A percentile compares a stretch with the other conserved stretches of the same genome.
These are phyloP conservation scores for Cladorrhinum sp. DNA, from an alignment of 2,329 filamentous ascomycete genomes.

Conservation along the genomic window DNA sequence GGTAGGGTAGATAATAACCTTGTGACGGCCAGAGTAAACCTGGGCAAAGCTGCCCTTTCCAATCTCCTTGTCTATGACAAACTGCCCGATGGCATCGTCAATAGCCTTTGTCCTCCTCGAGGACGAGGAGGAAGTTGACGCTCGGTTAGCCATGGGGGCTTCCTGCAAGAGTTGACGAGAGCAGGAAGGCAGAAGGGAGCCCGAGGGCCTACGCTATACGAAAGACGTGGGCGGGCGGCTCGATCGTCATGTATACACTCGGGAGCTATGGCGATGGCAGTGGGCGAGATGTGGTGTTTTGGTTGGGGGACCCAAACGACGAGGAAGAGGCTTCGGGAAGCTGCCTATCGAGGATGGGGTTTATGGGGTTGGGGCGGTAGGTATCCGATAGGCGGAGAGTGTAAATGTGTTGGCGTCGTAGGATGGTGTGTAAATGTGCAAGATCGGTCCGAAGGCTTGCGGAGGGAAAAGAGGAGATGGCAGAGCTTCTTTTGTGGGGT, in stretches of 20 bases:
- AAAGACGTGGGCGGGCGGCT: slow-evolving; percentile 28
- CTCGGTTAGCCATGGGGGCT: slow-evolving; percentile 30
- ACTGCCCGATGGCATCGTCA: slow-evolving; percentile 63
- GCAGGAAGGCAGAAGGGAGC: slow-evolving; percentile 30
- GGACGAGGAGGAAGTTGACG: slow-evolving; percentile 26
- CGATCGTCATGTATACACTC: slow-evolving; percentile 33
- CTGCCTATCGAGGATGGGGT: slow-evolving; percentile 5
- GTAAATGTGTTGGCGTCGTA: not conserved
- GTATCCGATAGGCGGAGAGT: slow-evolving; percentile 24
- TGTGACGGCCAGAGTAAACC: slow-evolving; percentile 83
- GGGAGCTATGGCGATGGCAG: slow-evolving; percentile 18
- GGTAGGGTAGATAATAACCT: slow-evolving; percentile 54
- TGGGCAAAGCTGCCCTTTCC: slow-evolving; percentile 97
- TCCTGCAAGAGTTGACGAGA: slow-evolving; percentile 27
- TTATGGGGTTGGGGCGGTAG: slow-evolving; percentile 20
- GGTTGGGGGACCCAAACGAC: not conserved
- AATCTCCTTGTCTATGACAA: slow-evolving; percentile 82
- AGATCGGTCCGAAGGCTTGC: slow-evolving; percentile 16
- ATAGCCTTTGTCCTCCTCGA: slow-evolving; percentile 27
- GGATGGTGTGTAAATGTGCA: not conserved
- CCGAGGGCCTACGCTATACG: slow-evolving; percentile 32
- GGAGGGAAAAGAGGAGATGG: slow-evolving; percentile 6
- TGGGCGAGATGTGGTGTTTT: not conserved
- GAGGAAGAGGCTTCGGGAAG: slow-evolving; percentile 27
- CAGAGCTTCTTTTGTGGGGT: slow-evolving; percentile 15